A percentile compares a stretch with the other conserved stretches of the same genome.
Conservation (phyloP, 2,329 filamentous ascomycete species). For the Monosporascus sp. region DNA sequence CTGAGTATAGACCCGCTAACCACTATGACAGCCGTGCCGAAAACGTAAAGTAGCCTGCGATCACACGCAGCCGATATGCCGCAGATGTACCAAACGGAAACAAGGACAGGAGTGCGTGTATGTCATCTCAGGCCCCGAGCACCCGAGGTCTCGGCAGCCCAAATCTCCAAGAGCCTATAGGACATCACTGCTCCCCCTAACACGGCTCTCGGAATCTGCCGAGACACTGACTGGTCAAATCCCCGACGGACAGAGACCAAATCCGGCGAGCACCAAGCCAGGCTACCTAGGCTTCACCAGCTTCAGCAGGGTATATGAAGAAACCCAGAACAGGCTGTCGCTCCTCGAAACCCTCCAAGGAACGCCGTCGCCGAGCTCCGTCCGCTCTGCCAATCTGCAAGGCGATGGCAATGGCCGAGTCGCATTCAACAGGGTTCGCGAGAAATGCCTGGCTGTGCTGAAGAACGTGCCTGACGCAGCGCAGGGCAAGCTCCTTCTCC, state of each 20-base stretch:
- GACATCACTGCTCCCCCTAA: slow-evolving; percentile 1
- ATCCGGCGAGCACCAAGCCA: slow-evolving; percentile 9
- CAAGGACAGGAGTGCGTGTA: slow-evolving; percentile 32
- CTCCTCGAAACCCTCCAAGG: slow-evolving; percentile 22
- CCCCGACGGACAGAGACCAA: slow-evolving; percentile 7
- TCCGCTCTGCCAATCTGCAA: slow-evolving; percentile 1
- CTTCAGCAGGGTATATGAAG: slow-evolving; percentile 36
- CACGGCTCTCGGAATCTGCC: slow-evolving; percentile 6
- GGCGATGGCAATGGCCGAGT: not conserved
- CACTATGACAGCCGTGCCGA: slow-evolving; percentile 32
- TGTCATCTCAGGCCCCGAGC: slow-evolving; percentile 12
- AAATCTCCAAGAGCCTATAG: not conserved
- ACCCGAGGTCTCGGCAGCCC: not conserved
- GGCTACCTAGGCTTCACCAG: slow-evolving; percentile 44
- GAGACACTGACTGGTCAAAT: slow-evolving; percentile 10
- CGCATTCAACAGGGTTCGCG: slow-evolving; percentile 22
- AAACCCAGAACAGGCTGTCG: slow-evolving; percentile 34
- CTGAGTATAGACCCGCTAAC: slow-evolving; percentile 10
- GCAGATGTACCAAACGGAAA: slow-evolving; percentile 32
- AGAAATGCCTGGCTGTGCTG: slow-evolving; percentile 34
- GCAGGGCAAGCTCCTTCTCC: slow-evolving; percentile 15
- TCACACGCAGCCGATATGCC: slow-evolving; percentile 34
- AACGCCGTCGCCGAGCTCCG: slow-evolving; percentile 3
- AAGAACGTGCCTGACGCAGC: slow-evolving; percentile 27
- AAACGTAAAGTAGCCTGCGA: slow-evolving; percentile 40